phyloP scores from a whole-genome alignment of 2,329 filamentous ascomycete genomes.

The Huntiella abstrusa region DNA sequence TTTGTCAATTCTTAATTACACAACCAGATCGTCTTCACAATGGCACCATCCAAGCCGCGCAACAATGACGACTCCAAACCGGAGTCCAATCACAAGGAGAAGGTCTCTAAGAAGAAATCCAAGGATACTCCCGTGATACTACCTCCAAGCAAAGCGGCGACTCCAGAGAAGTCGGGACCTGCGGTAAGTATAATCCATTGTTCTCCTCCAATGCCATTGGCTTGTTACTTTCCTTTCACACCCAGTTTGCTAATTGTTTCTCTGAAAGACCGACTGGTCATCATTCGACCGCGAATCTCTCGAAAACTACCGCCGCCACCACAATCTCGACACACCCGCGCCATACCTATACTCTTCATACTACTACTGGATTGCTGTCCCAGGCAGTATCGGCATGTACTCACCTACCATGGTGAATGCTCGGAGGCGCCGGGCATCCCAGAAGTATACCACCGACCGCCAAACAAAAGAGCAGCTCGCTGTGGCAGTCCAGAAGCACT shows the following conservation, averaged over 20 bases:
- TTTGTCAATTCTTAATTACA: background rate
- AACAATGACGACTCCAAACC: constrained; percentile 29
- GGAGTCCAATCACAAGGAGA: constrained; percentile 16
- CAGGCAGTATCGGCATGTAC: constrained; percentile 46
- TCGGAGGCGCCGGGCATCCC: constrained; percentile 32
- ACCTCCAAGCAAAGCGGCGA: constrained; percentile 6
- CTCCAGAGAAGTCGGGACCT: constrained; percentile 8
- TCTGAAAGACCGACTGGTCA: constrained; percentile 41
- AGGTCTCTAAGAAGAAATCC: constrained; percentile 27
- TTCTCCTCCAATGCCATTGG: background rate
- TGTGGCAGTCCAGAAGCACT: constrained; percentile 58
- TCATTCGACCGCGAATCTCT: constrained; percentile 48
- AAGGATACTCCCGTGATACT: constrained; percentile 15
- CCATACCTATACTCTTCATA: constrained; percentile 44
- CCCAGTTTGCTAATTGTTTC: constrained; percentile 5
- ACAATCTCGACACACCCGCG: constrained; percentile 51
- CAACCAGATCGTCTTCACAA: constrained; percentile 13
- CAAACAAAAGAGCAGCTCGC: constrained; percentile 50
- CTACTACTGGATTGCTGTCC: constrained; percentile 40
- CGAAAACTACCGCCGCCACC: constrained; percentile 56
- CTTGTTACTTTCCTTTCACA: background rate
- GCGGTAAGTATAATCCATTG: constrained; percentile 6
- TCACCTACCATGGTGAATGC: constrained; percentile 52
- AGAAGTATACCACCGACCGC: constrained; percentile 33
- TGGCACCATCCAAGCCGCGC: constrained; percentile 29